Evolutionary conservation across 495 filamentous ascomycete species (phyloP), one percentile per base, ranked within the genome.

Genomic region (Cenococcum geophilum): DNA sequence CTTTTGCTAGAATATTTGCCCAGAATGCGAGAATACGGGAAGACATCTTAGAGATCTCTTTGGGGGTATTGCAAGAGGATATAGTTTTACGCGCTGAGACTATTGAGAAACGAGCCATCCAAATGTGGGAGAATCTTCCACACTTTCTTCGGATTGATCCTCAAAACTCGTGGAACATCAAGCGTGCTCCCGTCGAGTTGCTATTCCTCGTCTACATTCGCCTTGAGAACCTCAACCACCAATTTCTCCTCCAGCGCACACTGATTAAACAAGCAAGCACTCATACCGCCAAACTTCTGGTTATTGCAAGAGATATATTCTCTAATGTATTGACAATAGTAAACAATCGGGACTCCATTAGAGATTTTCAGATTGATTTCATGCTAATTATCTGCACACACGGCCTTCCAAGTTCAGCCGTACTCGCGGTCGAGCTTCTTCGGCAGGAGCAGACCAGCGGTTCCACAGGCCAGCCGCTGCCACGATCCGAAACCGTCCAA

Each of bases 361-460:
- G 76, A 0, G 76, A 81, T 55, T 73, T 83, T 35, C 75, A 76
- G 23, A 71, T 75, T 20, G 80, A 84, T 60, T 79, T 78, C 59
- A 77, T 79, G 11, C 85, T 82, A 76, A 67, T 85, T 51, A 55
- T 75, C 32, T 67, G 61, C 56, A 60, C 70, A 57, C 20, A 68
- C 32, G 84, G 80, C 14, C 77, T 86, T 4, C 84, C 80, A 2
- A 74, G 76, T 14, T 83, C 82, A 2, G 81, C 81, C 8, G 79
- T 85, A 51, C 77, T 87, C 18, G 79, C 81, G 23, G 75, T 86
- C 48, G 85, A 88, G 64, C 77, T 87, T 12, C 71, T 85, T 6
- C 81, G 77, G 50, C 82, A 85, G 59, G 79, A 79, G 12, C 78
- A 80, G 59, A 69, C 72, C 4, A 69, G 74, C 0, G 65, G 71